A percentile compares a stretch with the other conserved stretches of the same genome.
Evolutionary conservation across 805 yeast genomes (phyloP).

Genomic region (Wickerhamomyces alni): DNA sequence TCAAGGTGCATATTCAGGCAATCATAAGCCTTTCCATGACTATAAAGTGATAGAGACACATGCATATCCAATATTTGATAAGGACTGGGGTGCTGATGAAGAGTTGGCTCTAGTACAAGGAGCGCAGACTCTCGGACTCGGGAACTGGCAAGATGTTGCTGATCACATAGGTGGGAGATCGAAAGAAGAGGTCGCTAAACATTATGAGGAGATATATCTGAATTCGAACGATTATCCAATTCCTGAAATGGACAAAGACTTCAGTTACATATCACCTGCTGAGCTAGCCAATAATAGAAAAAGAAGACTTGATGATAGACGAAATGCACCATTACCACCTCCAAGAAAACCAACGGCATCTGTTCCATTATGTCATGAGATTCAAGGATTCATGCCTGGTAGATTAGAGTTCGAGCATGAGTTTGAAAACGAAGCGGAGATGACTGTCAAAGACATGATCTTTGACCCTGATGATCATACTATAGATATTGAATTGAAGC

Average conservation of each 20-base stretch:
- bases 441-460: slow-evolving; percentile 88
- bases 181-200: slow-evolving; percentile 86
- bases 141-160: slow-evolving; percentile 97
- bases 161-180: slow-evolving; percentile 92
- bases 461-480: slow-evolving; percentile 91
- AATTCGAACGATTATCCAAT: slow-evolving; percentile 74
- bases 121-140: slow-evolving; percentile 84
- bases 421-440: slow-evolving; percentile 94
- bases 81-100: slow-evolving; percentile 98
- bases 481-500: slow-evolving; percentile 83
- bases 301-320: slow-evolving; percentile 63
- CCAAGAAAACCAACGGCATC: slow-evolving; percentile 87
- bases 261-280: slow-evolving; percentile 52
- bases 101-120: slow-evolving; percentile 86
- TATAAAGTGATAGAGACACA: slow-evolving; percentile 91
- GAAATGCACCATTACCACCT: slow-evolving; percentile 73
- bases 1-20: slow-evolving; percentile 70
- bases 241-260: slow-evolving; percentile 76
- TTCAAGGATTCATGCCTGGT: slow-evolving; percentile 99
- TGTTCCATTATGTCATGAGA: slow-evolving; percentile 92
- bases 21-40: slow-evolving; percentile 92
- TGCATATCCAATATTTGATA: slow-evolving; percentile 84
- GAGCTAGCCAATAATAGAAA: slow-evolving; percentile 67
- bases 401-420: slow-evolving; percentile 95
- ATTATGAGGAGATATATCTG: slow-evolving; percentile 69